Evolutionary conservation across 352 stramenopile species (phyloP), one percentile per base, ranked within the genome.

Genomic region (Stephanocyclus meneghinianus): DNA sequence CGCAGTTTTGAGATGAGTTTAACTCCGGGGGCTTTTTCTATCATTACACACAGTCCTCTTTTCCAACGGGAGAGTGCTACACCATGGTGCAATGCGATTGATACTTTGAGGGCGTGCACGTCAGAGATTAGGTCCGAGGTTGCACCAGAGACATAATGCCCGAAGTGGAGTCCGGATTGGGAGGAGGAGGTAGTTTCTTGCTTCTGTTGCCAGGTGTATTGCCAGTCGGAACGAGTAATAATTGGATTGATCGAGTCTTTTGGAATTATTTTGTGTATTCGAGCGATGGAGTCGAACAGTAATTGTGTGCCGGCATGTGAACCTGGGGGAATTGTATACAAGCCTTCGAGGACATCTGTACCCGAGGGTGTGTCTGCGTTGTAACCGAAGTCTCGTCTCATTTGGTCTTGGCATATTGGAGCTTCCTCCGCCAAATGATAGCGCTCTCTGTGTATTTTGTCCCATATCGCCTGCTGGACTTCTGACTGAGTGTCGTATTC

Each of bases 171-270:
- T 15, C 63, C 50, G 15, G 74, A 83, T 2, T 63, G 16, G 44
- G 80, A 86, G 0, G 75, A 86, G 0, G 75, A 84, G 2, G 80
- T 86, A 32, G 74, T 59, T 61, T 81, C 75, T 6, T 69, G 60
- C 15, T 56, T 18, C 29, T 69, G 76, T 26, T 26, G 35, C 79
- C 74, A 83, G 11, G 30, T 29, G 1, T 30, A 8, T 57, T 32
- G n/a, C 53, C 72, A 74, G 8, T 45, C 8, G 15, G 51, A 35
- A 30, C 44, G n/a, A 1, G 32, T 48, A 30, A 75, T 62, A 4
- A 64, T 21, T 18, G 29, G 15, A 37, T 66, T n/a, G n/a, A 73
- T 55, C 0, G 62, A 79, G 6, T 74, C 21, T n/a, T 26, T 37
- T 3, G 73, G 73, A 10, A 80, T 26, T 8, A 47, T 18, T 10